Percentiles rank a stretch among this genome's conserved stretches.
Conservation (phyloP, 2,329 filamentous ascomycete species). For the Macrophomina pseudophaseolina region DNA sequence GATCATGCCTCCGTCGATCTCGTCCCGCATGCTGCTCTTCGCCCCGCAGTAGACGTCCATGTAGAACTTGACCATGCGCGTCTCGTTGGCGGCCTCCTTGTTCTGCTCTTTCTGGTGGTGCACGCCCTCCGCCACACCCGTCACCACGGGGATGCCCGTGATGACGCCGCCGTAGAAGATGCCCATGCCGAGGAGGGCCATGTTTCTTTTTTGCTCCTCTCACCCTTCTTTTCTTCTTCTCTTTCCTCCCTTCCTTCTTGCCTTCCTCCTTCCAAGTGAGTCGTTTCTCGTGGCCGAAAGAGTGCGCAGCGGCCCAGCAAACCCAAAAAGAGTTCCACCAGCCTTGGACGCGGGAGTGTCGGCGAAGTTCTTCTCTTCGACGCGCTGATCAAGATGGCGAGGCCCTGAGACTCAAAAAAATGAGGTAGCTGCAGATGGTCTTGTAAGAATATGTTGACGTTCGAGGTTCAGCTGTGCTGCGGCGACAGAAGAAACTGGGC, state of each 20-base stretch:
- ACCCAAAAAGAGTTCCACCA: too few species aligned
- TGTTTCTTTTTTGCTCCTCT: slow-evolving; percentile 14
- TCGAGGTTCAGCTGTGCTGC: background rate
- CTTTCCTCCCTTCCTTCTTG: background rate
- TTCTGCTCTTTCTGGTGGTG: slow-evolving; percentile 56
- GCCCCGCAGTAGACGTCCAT: slow-evolving; percentile 52
- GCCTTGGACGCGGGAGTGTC: too few species aligned
- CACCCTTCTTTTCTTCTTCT: too few species aligned
- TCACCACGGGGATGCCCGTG: slow-evolving; percentile 55
- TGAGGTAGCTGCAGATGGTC: too few species aligned
- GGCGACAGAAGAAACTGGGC: background rate
- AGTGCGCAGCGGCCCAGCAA: too few species aligned
- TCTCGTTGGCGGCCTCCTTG: slow-evolving; percentile 54
- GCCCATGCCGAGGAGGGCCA: slow-evolving; percentile 39
- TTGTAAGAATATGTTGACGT: background rate
- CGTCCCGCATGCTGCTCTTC: slow-evolving; percentile 41
- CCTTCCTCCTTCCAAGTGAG: background rate
- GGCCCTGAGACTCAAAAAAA: too few species aligned
- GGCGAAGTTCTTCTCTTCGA: too few species aligned
- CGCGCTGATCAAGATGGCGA: too few species aligned
- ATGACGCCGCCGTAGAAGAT: slow-evolving; percentile 47
- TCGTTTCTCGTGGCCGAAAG: too few species aligned
- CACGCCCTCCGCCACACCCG: slow-evolving; percentile 58
- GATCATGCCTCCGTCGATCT: slow-evolving; percentile 51
- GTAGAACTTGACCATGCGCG: slow-evolving; percentile 59